These are phyloP conservation scores for Scenedesmus sp. DNA, from an alignment of 163 green algal species.

Conservation along the genomic window DNA sequence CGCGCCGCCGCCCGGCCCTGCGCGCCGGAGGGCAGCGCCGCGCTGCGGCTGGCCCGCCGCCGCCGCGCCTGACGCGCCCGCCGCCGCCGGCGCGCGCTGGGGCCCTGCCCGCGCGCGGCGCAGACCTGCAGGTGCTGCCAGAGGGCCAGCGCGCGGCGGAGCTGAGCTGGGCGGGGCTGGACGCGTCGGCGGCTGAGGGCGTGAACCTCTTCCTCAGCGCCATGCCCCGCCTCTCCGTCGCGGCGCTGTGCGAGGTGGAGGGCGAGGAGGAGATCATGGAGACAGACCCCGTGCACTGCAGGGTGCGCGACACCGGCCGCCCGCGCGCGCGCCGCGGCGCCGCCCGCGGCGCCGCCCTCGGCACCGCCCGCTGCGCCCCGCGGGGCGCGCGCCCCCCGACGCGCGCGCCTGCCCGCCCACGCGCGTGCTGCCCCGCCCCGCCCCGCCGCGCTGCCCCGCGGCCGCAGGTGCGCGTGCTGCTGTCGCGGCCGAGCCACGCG, in stretches of 20 bases:
- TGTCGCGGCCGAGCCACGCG: constrained; percentile 68
- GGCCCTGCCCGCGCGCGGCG: neutral
- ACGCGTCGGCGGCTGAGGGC: constrained; percentile 58
- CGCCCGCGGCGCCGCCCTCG: neutral
- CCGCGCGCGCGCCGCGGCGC: neutral
- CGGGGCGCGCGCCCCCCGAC: too few relatives aligned
- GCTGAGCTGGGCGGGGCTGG: constrained; percentile 62
- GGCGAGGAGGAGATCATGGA: constrained; percentile 74
- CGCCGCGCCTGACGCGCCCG: neutral
- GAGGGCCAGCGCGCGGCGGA: constrained; percentile 48
- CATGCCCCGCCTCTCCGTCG: constrained; percentile 58
- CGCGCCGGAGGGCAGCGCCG: neutral
- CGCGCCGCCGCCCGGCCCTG: neutral
- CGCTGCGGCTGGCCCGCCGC: neutral
- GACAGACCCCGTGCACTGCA: constrained; percentile 70
- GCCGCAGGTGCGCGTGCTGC: constrained; percentile 53
- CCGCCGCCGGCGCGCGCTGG: neutral
- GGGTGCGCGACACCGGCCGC: constrained; percentile 32
- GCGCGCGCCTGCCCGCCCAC: too few relatives aligned
- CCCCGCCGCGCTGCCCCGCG: too few relatives aligned
- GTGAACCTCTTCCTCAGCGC: constrained; percentile 65
- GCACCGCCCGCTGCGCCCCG: too few relatives aligned
- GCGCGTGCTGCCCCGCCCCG: too few relatives aligned
- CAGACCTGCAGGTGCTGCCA: constrained; percentile 70
- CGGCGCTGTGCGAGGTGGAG: constrained; percentile 60